phyloP scores from a whole-genome alignment of 2,329 filamentous ascomycete genomes.

The Beauveria bassiana region DNA sequence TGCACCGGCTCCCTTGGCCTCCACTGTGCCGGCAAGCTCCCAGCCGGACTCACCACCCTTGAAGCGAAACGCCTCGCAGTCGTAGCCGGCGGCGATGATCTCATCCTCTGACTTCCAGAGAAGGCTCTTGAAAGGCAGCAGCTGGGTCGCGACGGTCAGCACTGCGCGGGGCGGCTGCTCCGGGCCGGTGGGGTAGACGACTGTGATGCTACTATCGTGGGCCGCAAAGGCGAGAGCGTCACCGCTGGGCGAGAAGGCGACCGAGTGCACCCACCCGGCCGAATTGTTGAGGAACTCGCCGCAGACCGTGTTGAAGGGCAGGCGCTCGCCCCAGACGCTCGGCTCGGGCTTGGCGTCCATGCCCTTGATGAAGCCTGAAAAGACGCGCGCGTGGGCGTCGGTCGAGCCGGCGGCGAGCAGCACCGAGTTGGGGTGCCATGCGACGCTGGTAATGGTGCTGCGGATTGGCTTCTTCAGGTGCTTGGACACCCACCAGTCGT shows the following conservation, averaged over 20 bases:
- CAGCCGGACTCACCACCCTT: slow-evolving; percentile 71
- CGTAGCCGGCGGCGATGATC: slow-evolving; percentile 91
- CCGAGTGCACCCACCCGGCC: slow-evolving; percentile 91
- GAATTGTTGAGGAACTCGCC: slow-evolving; percentile 95
- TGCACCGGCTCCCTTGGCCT: slow-evolving; percentile 60
- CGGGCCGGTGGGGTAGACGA: slow-evolving; percentile 87
- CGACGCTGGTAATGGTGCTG: slow-evolving; percentile 89
- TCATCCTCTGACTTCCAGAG: slow-evolving; percentile 89
- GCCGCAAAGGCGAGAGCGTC: slow-evolving; percentile 89
- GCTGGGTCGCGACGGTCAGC: slow-evolving; percentile 79
- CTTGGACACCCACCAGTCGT: slow-evolving; percentile 99
- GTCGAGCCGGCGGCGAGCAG: slow-evolving; percentile 92
- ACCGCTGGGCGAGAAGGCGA: slow-evolving; percentile 86
- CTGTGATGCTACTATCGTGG: slow-evolving; percentile 93
- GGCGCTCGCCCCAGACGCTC: slow-evolving; percentile 84
- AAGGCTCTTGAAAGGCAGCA: slow-evolving; percentile 85
- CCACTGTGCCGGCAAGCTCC: slow-evolving; percentile 74
- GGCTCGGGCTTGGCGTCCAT: slow-evolving; percentile 80
- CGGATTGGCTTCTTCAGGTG: slow-evolving; percentile 98
- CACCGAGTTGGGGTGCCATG: slow-evolving; percentile 97
- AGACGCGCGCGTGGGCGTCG: slow-evolving; percentile 89
- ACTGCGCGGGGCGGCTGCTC: slow-evolving; percentile 89
- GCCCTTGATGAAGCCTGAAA: slow-evolving; percentile 94
- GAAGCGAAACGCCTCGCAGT: slow-evolving; percentile 84
- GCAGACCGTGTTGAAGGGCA: slow-evolving; percentile 97